Evolutionary conservation across 192 early-diverging fungal genomes (phyloP).

Genomic region (Pilobolus umbonatus): DNA sequence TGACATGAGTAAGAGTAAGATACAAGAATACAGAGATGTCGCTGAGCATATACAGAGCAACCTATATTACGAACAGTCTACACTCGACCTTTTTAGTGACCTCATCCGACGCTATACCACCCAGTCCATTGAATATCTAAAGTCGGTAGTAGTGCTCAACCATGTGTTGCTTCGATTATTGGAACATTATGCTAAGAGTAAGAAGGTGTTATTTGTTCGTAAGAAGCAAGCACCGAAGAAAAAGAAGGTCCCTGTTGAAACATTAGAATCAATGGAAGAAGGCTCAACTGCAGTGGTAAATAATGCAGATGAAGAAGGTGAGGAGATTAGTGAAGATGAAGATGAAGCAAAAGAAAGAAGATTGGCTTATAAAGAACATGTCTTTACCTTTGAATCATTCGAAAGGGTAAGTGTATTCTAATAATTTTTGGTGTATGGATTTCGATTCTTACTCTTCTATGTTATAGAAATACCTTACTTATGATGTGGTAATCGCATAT

Average conservation of each 20-base stretch:
- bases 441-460: not conserved
- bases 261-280: conserved; percentile 12
- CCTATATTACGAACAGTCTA: conserved; percentile 62
- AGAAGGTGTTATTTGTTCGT: conserved; percentile 44
- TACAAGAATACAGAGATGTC: conserved; percentile 48
- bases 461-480: conserved; percentile 49
- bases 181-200: conserved; percentile 52
- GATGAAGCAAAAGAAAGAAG: conserved; percentile 32
- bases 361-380: conserved; percentile 38
- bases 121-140: conserved; percentile 46
- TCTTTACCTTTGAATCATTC: conserved; percentile 47
- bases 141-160: conserved; percentile 46
- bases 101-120: conserved; percentile 44
- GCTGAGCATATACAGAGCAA: conserved; percentile 65
- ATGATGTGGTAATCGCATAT: conserved; percentile 49
- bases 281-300: conserved; percentile 12
- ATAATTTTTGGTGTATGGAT: too few relatives aligned
- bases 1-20: conserved; percentile 46
- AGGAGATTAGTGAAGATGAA: conserved; percentile 12
- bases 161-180: conserved; percentile 61
- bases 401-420: conserved; percentile 34
- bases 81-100: conserved; percentile 53
- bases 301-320: conserved; percentile 12
- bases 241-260: not conserved
- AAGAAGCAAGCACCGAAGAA: conserved; percentile 31